Evolutionary conservation across 208 protist genomes (phyloP).

Genomic region (Angomonas ambiguus): DNA sequence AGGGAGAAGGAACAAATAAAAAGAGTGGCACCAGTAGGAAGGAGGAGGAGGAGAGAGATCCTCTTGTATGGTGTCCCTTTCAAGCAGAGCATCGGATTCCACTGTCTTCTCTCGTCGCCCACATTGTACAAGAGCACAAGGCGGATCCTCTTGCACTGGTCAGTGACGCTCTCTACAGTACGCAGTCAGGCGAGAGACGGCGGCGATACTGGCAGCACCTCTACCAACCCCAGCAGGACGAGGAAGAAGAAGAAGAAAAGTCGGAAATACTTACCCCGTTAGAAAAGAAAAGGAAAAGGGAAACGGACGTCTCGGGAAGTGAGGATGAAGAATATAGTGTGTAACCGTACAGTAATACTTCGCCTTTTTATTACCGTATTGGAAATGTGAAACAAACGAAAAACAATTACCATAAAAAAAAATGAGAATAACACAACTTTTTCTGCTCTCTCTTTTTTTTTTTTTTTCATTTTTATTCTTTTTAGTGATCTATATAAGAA

Average conservation of each 20-base stretch:
- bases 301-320: background rate
- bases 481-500: background rate
- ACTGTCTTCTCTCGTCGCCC: conserved; percentile 37
- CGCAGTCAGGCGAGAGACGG: conserved; percentile 18
- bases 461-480: background rate
- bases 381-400: background rate
- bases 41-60: conserved; percentile 6
- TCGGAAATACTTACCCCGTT: background rate
- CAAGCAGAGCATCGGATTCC: conserved; percentile 28
- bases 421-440: background rate
- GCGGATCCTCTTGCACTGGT: conserved; percentile 22
- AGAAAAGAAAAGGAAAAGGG: background rate
- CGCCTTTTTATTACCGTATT: too few species aligned
- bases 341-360: too few species aligned
- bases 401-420: background rate
- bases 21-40: background rate
- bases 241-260: background rate
- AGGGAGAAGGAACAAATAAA: background rate
- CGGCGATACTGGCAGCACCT: conserved; percentile 21
- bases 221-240: background rate
- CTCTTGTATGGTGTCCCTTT: conserved; percentile 24
- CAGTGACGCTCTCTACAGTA: conserved; percentile 34
- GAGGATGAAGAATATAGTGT: conserved; percentile 1
- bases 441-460: background rate
- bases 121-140: conserved; percentile 23